These are phyloP conservation scores for Botrytis medusae DNA, from an alignment of 2,329 filamentous ascomycete species.

Conservation along the genomic window DNA sequence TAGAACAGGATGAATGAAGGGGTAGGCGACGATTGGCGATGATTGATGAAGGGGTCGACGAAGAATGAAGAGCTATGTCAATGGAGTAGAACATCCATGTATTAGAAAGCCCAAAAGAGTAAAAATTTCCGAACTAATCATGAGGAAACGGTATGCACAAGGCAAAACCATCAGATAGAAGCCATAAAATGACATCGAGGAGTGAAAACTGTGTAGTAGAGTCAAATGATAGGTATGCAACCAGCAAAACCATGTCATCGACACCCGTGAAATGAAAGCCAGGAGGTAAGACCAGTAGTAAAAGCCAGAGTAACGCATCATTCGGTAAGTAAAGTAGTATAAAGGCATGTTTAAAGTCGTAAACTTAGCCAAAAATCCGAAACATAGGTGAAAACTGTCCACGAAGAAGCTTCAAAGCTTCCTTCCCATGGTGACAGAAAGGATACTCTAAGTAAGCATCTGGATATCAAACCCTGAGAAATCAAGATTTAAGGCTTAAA, in stretches of 20 bases:
- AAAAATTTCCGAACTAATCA: no score
- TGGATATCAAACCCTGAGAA: not conserved
- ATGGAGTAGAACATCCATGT: not conserved
- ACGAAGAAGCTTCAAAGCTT: not conserved
- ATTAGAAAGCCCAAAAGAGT: not conserved
- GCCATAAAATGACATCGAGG: not conserved
- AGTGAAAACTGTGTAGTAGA: not conserved
- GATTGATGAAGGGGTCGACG: not conserved
- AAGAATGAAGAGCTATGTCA: not conserved
- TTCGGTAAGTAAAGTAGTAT: not conserved
- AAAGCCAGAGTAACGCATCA: not conserved
- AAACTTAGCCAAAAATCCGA: not conserved
- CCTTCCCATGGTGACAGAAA: not conserved
- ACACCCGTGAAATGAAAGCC: not conserved
- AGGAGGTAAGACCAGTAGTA: not conserved
- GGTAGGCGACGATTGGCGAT: not conserved
- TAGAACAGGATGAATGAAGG: not conserved
- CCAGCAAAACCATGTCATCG: not conserved
- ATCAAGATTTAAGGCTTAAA: not conserved
- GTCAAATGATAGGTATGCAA: not conserved
- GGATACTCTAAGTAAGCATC: not conserved
- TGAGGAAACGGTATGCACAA: not conserved
- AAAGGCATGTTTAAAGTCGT: conserved; percentile 6
- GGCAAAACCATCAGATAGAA: not conserved
- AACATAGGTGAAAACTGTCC: not conserved